Evolutionary conservation across 129 eudicot species (phyloP).

Genomic region (Centrapalus pauciflorus): DNA sequence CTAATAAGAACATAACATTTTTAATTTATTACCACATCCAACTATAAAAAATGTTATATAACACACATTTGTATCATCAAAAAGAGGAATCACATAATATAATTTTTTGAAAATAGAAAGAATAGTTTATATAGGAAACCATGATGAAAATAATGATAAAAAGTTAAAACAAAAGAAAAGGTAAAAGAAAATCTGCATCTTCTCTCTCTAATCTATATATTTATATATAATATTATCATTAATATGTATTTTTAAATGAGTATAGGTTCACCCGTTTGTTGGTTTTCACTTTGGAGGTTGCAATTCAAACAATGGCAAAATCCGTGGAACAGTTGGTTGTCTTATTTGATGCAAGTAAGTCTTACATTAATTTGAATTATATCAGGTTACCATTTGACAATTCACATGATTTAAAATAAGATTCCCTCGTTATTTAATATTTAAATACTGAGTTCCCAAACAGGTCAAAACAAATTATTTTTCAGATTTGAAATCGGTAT

Average conservation of each 20-base stretch:
- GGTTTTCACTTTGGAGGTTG: constrained; percentile 97
- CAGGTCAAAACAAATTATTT: constrained; percentile 13
- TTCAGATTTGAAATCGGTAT: not conserved
- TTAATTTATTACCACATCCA: not conserved
- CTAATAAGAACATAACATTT: not conserved
- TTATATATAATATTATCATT: not conserved
- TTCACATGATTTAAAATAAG: constrained; percentile 13
- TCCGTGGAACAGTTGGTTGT: constrained; percentile 76
- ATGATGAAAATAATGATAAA: constrained; percentile 11
- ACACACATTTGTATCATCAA: not conserved
- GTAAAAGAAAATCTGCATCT: constrained; percentile 9
- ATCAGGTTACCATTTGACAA: constrained; percentile 18
- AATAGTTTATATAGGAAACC: constrained; percentile 4
- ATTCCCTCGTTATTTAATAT: constrained; percentile 18
- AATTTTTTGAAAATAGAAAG: not conserved
- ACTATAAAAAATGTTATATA: not conserved
- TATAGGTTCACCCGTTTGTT: constrained; percentile 80
- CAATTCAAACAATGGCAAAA: constrained; percentile 84
- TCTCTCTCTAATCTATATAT: not conserved
- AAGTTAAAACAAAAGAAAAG: constrained; percentile 18
- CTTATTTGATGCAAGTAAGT: constrained; percentile 97
- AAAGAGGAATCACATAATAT: too few species aligned
- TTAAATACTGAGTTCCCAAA: not conserved
- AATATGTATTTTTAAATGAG: constrained; percentile 7
- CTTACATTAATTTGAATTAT: constrained; percentile 20